Base-by-base conservation (phyloP, 2,329 filamentous ascomycete species). In the Fusarium falciforme region DNA sequence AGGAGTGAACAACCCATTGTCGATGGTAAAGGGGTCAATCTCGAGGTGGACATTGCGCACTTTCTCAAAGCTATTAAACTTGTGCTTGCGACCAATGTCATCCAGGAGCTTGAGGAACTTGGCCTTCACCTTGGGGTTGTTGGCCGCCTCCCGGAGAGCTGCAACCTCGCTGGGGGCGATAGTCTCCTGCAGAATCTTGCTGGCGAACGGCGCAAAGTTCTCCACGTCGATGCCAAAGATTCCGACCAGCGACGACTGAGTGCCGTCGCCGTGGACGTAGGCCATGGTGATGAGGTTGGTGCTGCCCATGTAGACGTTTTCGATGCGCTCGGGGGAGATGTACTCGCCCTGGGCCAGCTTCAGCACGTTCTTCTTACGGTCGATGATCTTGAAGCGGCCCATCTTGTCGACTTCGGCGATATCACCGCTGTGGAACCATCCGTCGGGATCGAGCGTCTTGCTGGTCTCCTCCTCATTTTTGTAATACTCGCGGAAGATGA, bases 261-360 rank as follows among this genome's bases (percentile, higher is more conserved):
- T 89, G 71, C 91, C 91, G 81, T 98, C 96, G 44, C 96, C 96
- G 84, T 99, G 96, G 29, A 98, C 94, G 80, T 94, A 98, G 4
- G 92, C 95, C 80, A 93, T 93, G 25, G 91, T 89, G 29, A 98
- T 85, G 76, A 95, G 91, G 74, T 90, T 92, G 72, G 92, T 92
- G 84, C 93, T 95, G 72, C 93, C 94, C 72, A 97, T 87, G 83
- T 95, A 97, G 38, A 98, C 93, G 82, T 98, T 98, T 87, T 99
- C 96, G 80, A 99, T 94, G 66, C 95, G 94, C 85, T 99, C 96
- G 16, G 96, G 96, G 2, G 95, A 98, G 79, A 99, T 94, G 85
- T 99, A 99, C 85, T 99, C 96, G 82, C 96, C 96, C 84, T 99
- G 96, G 0, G 96, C 92, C 65, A 99, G 90, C 89, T 99, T 99